phyloP scores from a whole-genome alignment of 176 grass and related monocot genomes.

The Hordeum marinum region DNA sequence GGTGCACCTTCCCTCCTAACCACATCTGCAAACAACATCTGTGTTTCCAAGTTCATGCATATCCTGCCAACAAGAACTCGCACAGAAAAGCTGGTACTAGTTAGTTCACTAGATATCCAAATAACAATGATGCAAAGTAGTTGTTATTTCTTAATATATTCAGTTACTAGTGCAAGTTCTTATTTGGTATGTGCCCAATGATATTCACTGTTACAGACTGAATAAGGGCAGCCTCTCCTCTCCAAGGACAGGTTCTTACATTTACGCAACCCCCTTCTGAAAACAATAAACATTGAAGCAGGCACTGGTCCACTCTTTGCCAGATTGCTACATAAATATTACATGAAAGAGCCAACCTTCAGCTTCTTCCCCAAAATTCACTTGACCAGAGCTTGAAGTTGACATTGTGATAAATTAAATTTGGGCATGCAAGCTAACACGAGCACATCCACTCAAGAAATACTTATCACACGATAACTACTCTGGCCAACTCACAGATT shows the following conservation, averaged over 20 bases:
- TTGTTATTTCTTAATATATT: slow-evolving; percentile 8
- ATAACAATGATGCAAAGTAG: background rate
- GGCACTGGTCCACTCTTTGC: background rate
- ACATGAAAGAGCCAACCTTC: slow-evolving; percentile 15
- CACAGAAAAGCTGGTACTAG: background rate
- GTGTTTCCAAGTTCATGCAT: slow-evolving; percentile 1
- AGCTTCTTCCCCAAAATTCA: slow-evolving; percentile 28
- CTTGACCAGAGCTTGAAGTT: slow-evolving; percentile 3
- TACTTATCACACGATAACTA: slow-evolving; percentile 5
- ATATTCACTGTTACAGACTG: background rate
- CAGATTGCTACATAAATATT: slow-evolving; percentile 9
- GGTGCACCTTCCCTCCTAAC: background rate
- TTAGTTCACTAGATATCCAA: background rate
- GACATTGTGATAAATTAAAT: slow-evolving; percentile 34
- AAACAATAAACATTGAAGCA: background rate
- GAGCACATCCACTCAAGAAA: slow-evolving; percentile 10
- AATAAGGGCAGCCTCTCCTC: background rate
- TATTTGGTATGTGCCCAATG: background rate
- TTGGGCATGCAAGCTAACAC: slow-evolving; percentile 19
- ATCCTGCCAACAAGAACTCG: slow-evolving; percentile 13
- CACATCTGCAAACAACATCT: background rate
- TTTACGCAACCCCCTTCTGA: background rate
- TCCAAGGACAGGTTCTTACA: background rate
- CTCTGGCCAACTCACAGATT: background rate
- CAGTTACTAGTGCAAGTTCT: background rate